Base-by-base conservation (phyloP, 2,329 filamentous ascomycete genomes). In the Rutstroemia sp. region DNA sequence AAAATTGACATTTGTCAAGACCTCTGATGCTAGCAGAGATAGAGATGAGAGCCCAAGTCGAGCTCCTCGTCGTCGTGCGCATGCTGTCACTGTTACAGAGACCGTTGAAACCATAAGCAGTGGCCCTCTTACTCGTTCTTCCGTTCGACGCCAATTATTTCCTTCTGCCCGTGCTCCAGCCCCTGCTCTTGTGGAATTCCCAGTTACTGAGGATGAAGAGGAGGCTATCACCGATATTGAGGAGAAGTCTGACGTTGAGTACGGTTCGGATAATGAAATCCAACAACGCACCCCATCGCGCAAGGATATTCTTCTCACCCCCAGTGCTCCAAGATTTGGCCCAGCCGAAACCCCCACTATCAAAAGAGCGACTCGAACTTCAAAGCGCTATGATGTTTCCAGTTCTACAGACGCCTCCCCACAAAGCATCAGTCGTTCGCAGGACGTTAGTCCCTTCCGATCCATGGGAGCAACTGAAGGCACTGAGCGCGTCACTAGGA, bases 1-100 rank as follows among this genome's bases (percentile, higher is more conserved):
- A 69, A 89, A 87, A 76, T 89, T 83, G 68, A 76, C 89, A 56
- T 90, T 89, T 73, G 83, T 84, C 70, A 87, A 84, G 67, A 70
- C 70, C 16, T 64, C 45, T 17, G 37, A 19, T 8, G 50, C 39
- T 10, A 21, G 30, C 66, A 21, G 70, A 69, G 21, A 67, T 71
- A 16, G 61, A 68, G 30, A 34, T 38, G 59, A 51, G 6, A 51
- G 52, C 23, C 48, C 52, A 39, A 54, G 23, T 25, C 30, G 54
- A 44, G 54, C 57, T 10, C 54, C 48, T 19, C 57, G 61, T 30
- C 51, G 46, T 16, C 19, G 25, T 47, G 72, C 73, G 19, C 61
- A 63, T 51, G 63, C 61, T 16, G 65, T 68, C 14, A 70, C 73
- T 34, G 63, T 67, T 48, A 70, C 72, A 30, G 67, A 58, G 61